phyloP scores from a whole-genome alignment of 2,329 filamentous ascomycete genomes.

The Albifimbria verrucaria region DNA sequence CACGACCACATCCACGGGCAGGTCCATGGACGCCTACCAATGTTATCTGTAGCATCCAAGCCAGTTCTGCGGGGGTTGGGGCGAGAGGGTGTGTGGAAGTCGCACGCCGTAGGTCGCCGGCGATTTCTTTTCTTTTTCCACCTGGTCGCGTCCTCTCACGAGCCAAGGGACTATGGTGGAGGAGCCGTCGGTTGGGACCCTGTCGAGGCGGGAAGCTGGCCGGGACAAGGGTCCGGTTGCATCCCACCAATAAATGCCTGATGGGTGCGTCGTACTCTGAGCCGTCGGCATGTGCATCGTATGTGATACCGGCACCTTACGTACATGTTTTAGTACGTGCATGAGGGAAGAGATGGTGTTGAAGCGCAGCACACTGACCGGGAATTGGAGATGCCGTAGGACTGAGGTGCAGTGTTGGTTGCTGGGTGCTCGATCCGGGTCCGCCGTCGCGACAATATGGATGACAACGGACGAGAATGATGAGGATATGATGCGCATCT shows the following conservation, averaged over 20 bases:
- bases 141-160: too few species aligned
- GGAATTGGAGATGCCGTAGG: neutral
- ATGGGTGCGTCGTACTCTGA: neutral
- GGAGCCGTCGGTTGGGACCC: neutral
- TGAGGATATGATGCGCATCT: too few species aligned
- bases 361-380: too few species aligned
- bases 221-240: neutral
- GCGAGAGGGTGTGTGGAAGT: too few species aligned
- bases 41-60: too few species aligned
- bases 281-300: neutral
- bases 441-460: too few species aligned
- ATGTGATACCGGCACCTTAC: neutral
- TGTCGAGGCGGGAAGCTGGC: neutral
- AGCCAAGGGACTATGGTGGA: too few species aligned
- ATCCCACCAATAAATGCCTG: neutral
- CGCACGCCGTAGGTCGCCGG: too few species aligned
- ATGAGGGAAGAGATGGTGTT: too few species aligned
- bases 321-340: neutral
- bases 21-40: neutral
- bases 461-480: too few species aligned
- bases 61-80: neutral
- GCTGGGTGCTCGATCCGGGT: too few species aligned
- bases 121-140: neutral
- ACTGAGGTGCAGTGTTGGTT: neutral
- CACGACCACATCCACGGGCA: neutral